Evolutionary conservation across 2,329 filamentous ascomycete genomes (phyloP), one percentile per base, ranked within the genome.

Genomic region (Aureobasidium leucospermi): DNA sequence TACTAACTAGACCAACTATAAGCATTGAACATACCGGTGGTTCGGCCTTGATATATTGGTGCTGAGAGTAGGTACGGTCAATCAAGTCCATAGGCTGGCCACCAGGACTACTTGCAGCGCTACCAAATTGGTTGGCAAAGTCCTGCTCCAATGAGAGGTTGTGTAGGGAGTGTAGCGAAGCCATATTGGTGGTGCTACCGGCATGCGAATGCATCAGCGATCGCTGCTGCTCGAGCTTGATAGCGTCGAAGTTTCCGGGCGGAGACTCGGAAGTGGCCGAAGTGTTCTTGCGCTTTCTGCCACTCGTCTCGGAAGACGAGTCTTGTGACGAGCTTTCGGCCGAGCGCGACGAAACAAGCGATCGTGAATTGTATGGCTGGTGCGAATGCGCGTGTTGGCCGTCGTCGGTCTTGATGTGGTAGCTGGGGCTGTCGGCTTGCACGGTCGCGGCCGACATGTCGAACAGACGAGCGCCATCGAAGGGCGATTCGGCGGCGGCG

Each of bases 81-180:
- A 45, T 32, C 32, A 53, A 13, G 23, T 59, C 58, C 58, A 59
- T 59, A 15, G 56, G 29, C 38, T 51, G 39, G 38, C 47, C 58
- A 11, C 62, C 62, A 28, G 84, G 82, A 62, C 82, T 86, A 64
- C 78, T 83, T 1, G 81, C 79, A 8, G 79, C 79, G 65, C 81
- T 83, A 15, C 81, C 79, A 66, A 86, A 85, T 63, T 84, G 80
- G 47, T 63, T 64, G 60, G 65, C 69, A 59, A 73, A 70, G 60
- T 71, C 70, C 42, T 68, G 65, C 38, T 73, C 69, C 47, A 73
- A 49, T 11, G 67, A 69, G 48, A 69, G 66, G 39, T 69, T 67
- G 62, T 70, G 65, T 67, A 69, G 69, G 13, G 67, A 69, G 45
- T 66, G 65, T 46, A 69, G 52, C 15, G 46, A 46, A 16, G 48